Evolutionary conservation across 2,329 filamentous ascomycete genomes (phyloP).

Genomic region (Lecanosticta acicola): DNA sequence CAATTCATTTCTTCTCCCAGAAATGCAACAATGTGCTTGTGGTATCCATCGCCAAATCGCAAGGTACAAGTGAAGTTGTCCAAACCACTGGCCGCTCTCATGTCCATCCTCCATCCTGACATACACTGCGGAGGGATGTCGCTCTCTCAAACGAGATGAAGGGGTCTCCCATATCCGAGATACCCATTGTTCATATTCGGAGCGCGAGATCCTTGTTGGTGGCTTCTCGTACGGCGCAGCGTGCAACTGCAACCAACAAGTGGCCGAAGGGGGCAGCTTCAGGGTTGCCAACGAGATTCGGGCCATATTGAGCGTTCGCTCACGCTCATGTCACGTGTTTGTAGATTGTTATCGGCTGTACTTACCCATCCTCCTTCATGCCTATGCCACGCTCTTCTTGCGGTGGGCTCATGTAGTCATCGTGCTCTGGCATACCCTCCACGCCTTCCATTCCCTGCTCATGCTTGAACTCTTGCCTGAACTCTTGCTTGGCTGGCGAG

Average conservation of each 20-base stretch:
- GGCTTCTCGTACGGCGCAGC: too few species aligned
- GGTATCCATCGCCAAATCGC: neutral
- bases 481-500: constrained; percentile 21
- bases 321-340: constrained; percentile 10
- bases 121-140: neutral
- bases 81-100: neutral
- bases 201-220: too few species aligned
- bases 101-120: neutral
- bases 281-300: too few species aligned
- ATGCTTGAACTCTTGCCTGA: constrained; percentile 29
- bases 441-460: constrained; percentile 27
- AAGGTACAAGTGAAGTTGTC: neutral
- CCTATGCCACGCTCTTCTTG: constrained; percentile 51
- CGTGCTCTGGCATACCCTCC: constrained; percentile 22
- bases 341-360: constrained; percentile 8
- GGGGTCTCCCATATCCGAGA: too few species aligned
- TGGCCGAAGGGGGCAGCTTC: too few species aligned
- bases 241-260: too few species aligned
- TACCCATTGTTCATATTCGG: too few species aligned
- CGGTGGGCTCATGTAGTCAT: constrained; percentile 27
- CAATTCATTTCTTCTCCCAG: constrained; percentile 1
- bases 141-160: too few species aligned
- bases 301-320: too few species aligned
- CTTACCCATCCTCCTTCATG: constrained; percentile 92
- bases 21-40: constrained; percentile 22